Base-by-base conservation (phyloP, 148 eudicot species). In the Nepenthes gracilis region DNA sequence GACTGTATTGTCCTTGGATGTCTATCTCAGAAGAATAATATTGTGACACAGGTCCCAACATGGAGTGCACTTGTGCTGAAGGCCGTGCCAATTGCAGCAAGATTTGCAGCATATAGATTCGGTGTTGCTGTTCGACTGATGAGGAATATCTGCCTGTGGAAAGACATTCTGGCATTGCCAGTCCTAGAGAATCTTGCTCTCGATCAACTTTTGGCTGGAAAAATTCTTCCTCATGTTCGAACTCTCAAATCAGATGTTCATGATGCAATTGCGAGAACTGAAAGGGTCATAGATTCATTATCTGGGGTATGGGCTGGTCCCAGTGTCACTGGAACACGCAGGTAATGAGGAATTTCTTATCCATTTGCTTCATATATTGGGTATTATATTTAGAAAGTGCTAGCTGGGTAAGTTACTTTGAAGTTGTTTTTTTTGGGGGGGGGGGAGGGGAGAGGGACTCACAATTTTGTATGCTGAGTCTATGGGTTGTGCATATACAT, bases 101-200 rank as follows among this genome's bases (percentile, higher is more conserved):
- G 95, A 68, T 65, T 89, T 53, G 92, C 88, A 33, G 95, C 96
- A 43, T 84, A 86, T 73, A 82, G 80, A 56, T 93, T 93, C 65
- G 99, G 99, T 57, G 80, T 78, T 37, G 90, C 95, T 51, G 75
- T 93, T 65, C 84, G 97, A 60, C 67, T 89, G 74, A 67, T 89
- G 77, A 84, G 87, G 78, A 93, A 88, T 67, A 77, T 93, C 56
- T 86, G 92, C 81, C 63, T 84, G 76, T 93, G 96, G 96, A 83
- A 80, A 61, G 85, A 83, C 47, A 74, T 89, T 73, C 81, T 93
- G 40, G 82, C 91, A 2, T 70, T 76, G 78, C 74, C 88, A 49
- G 81, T 87, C 40, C 70, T 93, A 59, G 99, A 93, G 70, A 84
- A 77, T 70, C 82, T 86, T 76, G 95, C 75, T 56, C 78, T 93